A percentile compares a stretch with the other conserved stretches of the same genome.
Evolutionary conservation across 2,329 filamentous ascomycete species (phyloP).

Genomic region (Claviceps pazoutovae): DNA sequence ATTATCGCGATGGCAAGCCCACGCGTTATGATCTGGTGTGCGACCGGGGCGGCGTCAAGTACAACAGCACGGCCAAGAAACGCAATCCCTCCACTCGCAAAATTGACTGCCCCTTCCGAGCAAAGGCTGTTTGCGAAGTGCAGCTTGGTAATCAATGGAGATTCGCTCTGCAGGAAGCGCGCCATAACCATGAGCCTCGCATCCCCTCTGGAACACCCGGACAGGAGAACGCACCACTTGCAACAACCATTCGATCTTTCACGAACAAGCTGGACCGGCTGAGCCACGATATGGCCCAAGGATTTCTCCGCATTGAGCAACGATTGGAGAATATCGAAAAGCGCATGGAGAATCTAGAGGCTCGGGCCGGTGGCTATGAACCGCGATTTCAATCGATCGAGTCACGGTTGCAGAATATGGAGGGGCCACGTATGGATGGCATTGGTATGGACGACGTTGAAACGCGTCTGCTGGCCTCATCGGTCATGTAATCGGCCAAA

Average conservation of each 20-base stretch:
- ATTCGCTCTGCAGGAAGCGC: conserved; percentile 45
- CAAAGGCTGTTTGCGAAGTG: conserved; percentile 50
- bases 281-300: conserved; percentile 40
- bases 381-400: conserved; percentile 32
- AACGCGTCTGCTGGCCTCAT: conserved; percentile 27
- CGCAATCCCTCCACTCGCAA: conserved; percentile 50
- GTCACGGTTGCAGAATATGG: conserved; percentile 26
- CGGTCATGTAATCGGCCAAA: conserved; percentile 25
- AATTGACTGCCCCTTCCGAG: conserved; percentile 49
- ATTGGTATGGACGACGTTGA: conserved; percentile 33
- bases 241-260: conserved; percentile 42
- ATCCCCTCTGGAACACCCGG: conserved; percentile 38
- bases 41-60: conserved; percentile 50
- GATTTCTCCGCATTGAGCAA: conserved; percentile 35
- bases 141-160: conserved; percentile 50
- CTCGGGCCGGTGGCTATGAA: conserved; percentile 27
- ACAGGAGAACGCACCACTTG: conserved; percentile 43
- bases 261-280: conserved; percentile 47
- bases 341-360: conserved; percentile 40
- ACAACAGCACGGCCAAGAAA: conserved; percentile 51
- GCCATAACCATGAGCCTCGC: conserved; percentile 48
- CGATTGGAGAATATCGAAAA: conserved; percentile 39
- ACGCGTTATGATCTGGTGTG: conserved; percentile 50
- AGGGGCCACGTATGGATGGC: conserved; percentile 28
- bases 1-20: conserved; percentile 48